These are phyloP conservation scores for Colletotrichum salicis DNA, from an alignment of 2,329 filamentous ascomycete species.

Conservation along the genomic window DNA sequence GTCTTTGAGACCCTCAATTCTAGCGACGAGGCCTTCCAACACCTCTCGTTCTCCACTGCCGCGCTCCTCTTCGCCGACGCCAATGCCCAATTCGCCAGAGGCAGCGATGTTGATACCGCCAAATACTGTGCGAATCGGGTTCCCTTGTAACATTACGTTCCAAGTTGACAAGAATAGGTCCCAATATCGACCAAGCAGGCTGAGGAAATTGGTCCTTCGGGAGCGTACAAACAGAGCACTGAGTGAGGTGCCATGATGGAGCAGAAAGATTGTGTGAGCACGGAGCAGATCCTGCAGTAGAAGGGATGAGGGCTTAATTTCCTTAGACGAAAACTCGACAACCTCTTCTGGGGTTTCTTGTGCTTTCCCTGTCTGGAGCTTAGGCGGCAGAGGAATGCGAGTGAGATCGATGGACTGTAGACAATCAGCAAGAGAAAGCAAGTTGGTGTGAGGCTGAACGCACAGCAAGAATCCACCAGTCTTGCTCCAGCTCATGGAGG, in stretches of 20 bases:
- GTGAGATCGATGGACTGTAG: constrained; percentile 83
- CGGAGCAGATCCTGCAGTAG: constrained; percentile 83
- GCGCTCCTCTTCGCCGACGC: constrained; percentile 94
- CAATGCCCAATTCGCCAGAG: constrained; percentile 90
- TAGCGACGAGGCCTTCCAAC: constrained; percentile 83
- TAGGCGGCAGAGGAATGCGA: constrained; percentile 71
- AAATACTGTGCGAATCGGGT: constrained; percentile 82
- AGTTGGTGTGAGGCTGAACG: constrained; percentile 45
- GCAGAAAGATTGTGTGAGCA: constrained; percentile 84
- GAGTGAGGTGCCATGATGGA: constrained; percentile 86
- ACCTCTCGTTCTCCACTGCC: constrained; percentile 95
- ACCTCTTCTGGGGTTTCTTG: constrained; percentile 54
- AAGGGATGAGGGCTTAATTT: constrained; percentile 84
- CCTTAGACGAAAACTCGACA: constrained; percentile 87
- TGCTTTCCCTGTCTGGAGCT: constrained; percentile 54
- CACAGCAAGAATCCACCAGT: constrained; percentile 97
- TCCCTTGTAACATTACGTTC: constrained; percentile 91
- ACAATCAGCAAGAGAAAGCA: not conserved
- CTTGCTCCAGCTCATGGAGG: constrained; percentile 85
- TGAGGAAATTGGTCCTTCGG: constrained; percentile 75
- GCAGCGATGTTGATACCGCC: constrained; percentile 88
- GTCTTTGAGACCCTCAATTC: constrained; percentile 87
- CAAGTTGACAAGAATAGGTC: constrained; percentile 75
- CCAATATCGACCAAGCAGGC: constrained; percentile 84
- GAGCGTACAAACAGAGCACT: constrained; percentile 74